Base-by-base conservation (phyloP, 129 eudicot species). In the sunflower (Helianthus annuus) region DNA sequence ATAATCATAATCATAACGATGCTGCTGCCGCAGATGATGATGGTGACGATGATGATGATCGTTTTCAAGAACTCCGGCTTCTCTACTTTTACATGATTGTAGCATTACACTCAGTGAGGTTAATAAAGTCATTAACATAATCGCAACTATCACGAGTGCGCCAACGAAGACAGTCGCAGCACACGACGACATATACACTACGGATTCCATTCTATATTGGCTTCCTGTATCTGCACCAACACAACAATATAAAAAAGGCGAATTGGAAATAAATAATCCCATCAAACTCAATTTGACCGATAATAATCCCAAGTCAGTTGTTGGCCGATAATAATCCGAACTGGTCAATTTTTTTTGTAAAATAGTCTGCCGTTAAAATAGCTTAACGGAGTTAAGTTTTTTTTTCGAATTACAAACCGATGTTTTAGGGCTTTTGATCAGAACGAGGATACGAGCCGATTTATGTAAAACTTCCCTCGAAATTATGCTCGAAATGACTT, bases 121-220 rank as follows among this genome's bases (percentile, higher is more conserved):
- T 45, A 88, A 66, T 60, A 88, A 57, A 11, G 95, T 72, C 60
- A 82, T 63, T 29, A 88, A 52, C 40, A 86, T 58, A 29, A 88
- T 82, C 65, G 86, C 95, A 53, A 75, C 69, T 17, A 80, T 78
- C 55, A 73, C 86, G 1, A 88, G 95, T 48, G 80, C 76, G 1
- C 77, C 76, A 55, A 88, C 56, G 51, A 88, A 85, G 70, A 85
- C 48, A 19, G 90, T 81, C 10, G 90, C 95, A 72, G 95, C 90
- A 78, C 85, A 85, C 6, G 95, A 80, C 22, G 95, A 77, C 90
- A 88, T 88, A 69, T 77, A 88, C 53, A 88, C 66, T 64, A 88
- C 95, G 1, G 84, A 70, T 67, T 85, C 95, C 69, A 78, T 45
- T 10, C 80, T 71, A 55, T 62, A 77, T 49, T 22, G 74, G 67